Evolutionary conservation across 2,329 filamentous ascomycete genomes (phyloP), one percentile per base, ranked within the genome.

Genomic region (Pyrenophora tritici-repentis): DNA sequence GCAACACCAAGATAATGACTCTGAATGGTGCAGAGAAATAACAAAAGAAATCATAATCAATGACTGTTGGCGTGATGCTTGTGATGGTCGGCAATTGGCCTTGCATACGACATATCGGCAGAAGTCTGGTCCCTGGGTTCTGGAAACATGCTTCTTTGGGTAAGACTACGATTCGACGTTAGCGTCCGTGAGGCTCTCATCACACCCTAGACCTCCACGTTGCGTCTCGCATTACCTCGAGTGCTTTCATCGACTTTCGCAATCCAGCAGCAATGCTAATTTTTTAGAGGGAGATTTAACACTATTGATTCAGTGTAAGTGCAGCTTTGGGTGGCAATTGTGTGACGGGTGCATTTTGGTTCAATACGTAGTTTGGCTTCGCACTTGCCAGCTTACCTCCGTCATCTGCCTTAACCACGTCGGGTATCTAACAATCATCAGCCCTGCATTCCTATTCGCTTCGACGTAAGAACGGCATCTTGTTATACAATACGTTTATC

Each of bases 1-100:
- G 62, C 50, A 65, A 58, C 57, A 65, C 63, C 64, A 65, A 57
- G 49, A 64, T 65, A 66, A 67, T 62, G 56, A 66, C 55, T 66
- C 56, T 64, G 61, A 57, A 62, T 67, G 65, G 63, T 66, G 59
- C 61, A 63, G 54, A 61, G 57, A 56, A 62, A 63, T 50, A 50
- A 68, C 48, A 61, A 66, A 66, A 68, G 56, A 67, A 58, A 60
- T 56, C 26, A 49, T 57, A 44, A 45, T 42, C 37, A 55, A 34
- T 31, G 29, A 22, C 7, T 36, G 22, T 7, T 7, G 10, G 26
- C 10, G 26, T 29, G 26, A 29, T 29, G 26, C 9, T 20, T 24
- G 3, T 9, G 24, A 12, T 14, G 34, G 5, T 37, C 20, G 8
- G 17, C 31, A 4, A 24, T 22, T 14, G 35, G 12, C 5, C 9